Base-by-base conservation (phyloP, 345 rosid species). In the Carallia brachiata region DNA sequence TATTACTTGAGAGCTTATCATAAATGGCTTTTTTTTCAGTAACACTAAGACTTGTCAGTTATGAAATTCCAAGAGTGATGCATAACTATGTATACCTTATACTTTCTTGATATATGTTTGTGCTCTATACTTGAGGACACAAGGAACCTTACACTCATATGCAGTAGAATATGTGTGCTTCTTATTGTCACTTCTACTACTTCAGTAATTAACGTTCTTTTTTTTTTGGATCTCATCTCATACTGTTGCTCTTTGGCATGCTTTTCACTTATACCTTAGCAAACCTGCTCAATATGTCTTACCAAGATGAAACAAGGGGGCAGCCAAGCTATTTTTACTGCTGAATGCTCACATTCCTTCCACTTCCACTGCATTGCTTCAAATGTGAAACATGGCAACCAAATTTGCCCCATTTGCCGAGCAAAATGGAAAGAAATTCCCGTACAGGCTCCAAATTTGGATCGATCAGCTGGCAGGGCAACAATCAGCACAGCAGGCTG, bases 331-430 rank as follows among this genome's bases (percentile, higher is more conserved):
- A 81, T 95, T 67, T 94, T 94, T 80, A 94, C 96, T 2, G 97
- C 99, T 17, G 97, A 94, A 70, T 94, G 97, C 72, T 87, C 97
- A 0, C 99, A 92, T 69, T 90, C 97, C 62, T 95, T 95, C 81
- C 99, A 95, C 77, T 92, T 95, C 79, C 90, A 90, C 62, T 95
- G 99, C 79, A 90, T 95, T 72, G 88, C 97, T 77, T 89, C 97
- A 5, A 92, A 87, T 69, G 97, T 89, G 67, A 88, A 90, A 74
- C 86, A 90, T 32, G 94, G 94, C 23, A 92, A 89, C 84, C 93
- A 84, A 79, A 84, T 86, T 53, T 95, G 97, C 76, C 97, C 97
- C 1, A 90, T 95, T 70, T 95, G 99, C 75, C 75, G 94, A 69
- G 89, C 92, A 1, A 90, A 86, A 74, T 95, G 97, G 97, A 95